Conservation (phyloP, 2,329 filamentous ascomycete genomes). For the Apiospora malaysiana region DNA sequence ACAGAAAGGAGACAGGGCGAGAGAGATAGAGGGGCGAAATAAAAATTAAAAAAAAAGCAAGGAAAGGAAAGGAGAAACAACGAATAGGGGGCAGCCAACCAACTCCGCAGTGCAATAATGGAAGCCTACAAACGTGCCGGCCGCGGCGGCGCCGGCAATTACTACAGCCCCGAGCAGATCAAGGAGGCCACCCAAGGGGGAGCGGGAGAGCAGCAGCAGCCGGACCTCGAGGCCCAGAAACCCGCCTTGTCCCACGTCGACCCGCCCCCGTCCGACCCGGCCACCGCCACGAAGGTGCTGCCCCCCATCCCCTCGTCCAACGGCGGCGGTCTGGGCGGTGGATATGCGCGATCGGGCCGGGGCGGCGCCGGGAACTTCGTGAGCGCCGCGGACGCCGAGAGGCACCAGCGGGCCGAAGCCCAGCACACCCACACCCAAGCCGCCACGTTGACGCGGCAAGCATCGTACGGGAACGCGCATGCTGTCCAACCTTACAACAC, state of each 20-base stretch:
- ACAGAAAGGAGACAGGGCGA: neutral
- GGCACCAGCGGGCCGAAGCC: neutral
- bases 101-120: constrained; percentile 18
- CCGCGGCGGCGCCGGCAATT: constrained; percentile 70
- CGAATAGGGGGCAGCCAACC: neutral
- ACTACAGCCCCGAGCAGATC: constrained; percentile 57
- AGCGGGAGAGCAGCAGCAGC: constrained; percentile 28
- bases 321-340: neutral
- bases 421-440: too few species aligned
- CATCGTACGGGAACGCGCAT: neutral
- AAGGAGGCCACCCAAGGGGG: constrained; percentile 47
- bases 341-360: constrained; percentile 55
- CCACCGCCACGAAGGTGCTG: constrained; percentile 27
- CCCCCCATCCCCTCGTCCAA: constrained; percentile 30
- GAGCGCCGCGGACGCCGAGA: constrained; percentile 33
- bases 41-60: neutral
- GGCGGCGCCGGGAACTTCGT: constrained; percentile 69
- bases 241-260: constrained; percentile 32
- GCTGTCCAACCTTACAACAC: neutral
- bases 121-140: constrained; percentile 60
- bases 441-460: neutral
- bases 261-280: constrained; percentile 31
- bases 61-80: constrained; percentile 2
- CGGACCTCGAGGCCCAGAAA: constrained; percentile 48
- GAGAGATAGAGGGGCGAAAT: neutral